Percentiles rank a stretch among this genome's conserved stretches.
Conservation (phyloP, 345 rosid genomes). For the Lenwebbia sp. region DNA sequence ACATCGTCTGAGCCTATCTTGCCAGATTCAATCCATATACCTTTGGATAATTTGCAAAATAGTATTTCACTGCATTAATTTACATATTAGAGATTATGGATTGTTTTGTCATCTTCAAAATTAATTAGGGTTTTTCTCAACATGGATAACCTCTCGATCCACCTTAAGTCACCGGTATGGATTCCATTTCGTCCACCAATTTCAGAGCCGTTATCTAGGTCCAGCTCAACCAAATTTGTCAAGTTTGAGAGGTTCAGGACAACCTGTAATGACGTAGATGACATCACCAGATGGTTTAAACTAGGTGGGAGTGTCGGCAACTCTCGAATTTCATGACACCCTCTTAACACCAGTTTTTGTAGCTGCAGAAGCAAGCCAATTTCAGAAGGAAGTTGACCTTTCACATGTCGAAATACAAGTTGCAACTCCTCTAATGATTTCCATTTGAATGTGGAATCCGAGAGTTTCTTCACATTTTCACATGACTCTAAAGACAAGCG, state of each 20-base stretch:
- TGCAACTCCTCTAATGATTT: too few relatives aligned
- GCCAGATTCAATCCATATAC: too few relatives aligned
- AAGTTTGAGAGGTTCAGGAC: background rate
- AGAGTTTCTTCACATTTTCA: too few relatives aligned
- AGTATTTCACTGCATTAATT: too few relatives aligned
- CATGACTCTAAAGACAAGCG: too few relatives aligned
- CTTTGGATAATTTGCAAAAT: too few relatives aligned
- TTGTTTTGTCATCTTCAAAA: too few relatives aligned
- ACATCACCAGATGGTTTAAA: background rate
- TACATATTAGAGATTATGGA: too few relatives aligned
- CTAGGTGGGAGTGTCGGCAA: background rate
- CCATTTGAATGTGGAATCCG: too few relatives aligned
- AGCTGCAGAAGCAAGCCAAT: background rate
- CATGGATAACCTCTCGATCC: background rate
- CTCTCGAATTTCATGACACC: background rate
- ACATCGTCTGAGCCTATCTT: too few relatives aligned
- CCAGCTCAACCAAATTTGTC: background rate
- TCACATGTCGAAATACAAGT: background rate
- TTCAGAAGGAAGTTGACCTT: background rate
- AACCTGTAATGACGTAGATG: background rate
- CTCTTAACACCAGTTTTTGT: background rate
- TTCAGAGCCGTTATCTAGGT: rapidly evolving
- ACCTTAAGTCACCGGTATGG: background rate
- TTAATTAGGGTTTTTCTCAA: too few relatives aligned
- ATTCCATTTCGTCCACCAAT: background rate